phyloP scores from a whole-genome alignment of 208 protist genomes.

The Naegleria gruberi region DNA sequence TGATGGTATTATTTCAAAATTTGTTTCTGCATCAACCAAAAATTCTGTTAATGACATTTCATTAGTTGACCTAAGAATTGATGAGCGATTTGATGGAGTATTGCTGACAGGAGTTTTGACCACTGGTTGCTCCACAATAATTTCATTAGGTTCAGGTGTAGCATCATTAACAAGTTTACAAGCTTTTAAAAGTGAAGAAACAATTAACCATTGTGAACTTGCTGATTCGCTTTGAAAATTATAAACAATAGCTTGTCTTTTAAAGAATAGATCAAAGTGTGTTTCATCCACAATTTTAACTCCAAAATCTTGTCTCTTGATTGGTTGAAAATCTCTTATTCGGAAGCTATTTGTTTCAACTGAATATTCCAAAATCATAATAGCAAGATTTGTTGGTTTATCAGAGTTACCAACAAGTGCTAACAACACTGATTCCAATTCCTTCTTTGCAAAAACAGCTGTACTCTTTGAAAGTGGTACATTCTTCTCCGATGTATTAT shows the following conservation, averaged over 20 bases:
- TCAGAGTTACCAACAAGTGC: not conserved
- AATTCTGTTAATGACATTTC: not conserved
- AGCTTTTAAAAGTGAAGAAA: not conserved
- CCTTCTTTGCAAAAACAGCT: not conserved
- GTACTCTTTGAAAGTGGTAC: not conserved
- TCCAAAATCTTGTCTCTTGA: conserved; percentile 6
- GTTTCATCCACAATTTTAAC: not conserved
- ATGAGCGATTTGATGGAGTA: not conserved
- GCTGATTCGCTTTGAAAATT: not conserved
- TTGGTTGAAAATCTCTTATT: not conserved
- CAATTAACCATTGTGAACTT: not conserved
- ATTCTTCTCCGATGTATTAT: not conserved
- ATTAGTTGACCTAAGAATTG: not conserved
- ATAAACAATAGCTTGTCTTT: not conserved
- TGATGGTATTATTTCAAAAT: not conserved
- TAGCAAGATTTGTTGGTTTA: not conserved
- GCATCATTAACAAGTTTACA: conserved; percentile 1
- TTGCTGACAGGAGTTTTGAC: not conserved
- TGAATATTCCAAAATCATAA: not conserved
- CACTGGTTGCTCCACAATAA: not conserved
- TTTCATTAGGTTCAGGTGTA: no score
- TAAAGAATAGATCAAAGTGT: conserved; percentile 19
- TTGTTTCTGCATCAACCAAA: not conserved
- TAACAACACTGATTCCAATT: not conserved
- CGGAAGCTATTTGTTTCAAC: not conserved